A percentile compares a stretch with the other conserved stretches of the same genome.
phyloP scores from a whole-genome alignment of 257 asterid species.

The Craterostigma plantagineum region DNA sequence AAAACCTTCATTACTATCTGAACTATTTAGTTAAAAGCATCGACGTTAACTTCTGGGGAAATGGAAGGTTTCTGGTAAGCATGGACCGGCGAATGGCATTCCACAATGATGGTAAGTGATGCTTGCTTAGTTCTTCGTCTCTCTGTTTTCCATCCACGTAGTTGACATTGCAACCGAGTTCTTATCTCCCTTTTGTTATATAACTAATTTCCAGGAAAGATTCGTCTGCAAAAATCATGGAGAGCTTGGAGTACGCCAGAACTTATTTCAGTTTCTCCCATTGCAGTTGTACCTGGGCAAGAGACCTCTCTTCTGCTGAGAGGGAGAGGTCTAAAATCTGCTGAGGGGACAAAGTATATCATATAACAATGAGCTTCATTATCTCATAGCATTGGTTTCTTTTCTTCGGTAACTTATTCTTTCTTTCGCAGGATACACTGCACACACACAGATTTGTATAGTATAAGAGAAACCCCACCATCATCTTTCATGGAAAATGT shows the following conservation, averaged over 20 bases:
- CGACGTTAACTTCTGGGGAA: conserved; percentile 56
- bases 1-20: conserved; percentile 33
- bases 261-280: conserved; percentile 46
- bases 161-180: neutral
- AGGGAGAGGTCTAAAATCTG: conserved; percentile 35
- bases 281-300: conserved; percentile 65
- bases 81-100: conserved; percentile 52
- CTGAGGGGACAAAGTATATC: conserved; percentile 45
- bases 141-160: too few species aligned
- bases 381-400: neutral
- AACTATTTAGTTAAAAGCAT: conserved; percentile 31
- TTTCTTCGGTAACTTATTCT: neutral
- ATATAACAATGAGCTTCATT: conserved; percentile 3
- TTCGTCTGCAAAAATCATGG: conserved; percentile 38
- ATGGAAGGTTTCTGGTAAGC: conserved; percentile 44
- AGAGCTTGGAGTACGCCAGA: conserved; percentile 38
- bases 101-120: conserved; percentile 34
- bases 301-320: conserved; percentile 46
- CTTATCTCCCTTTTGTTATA: neutral
- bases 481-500: conserved; percentile 16
- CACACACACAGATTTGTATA: conserved; percentile 32
- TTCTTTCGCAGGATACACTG: conserved; percentile 46
- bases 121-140: neutral
- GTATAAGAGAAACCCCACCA: conserved; percentile 14
- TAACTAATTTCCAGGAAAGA: conserved; percentile 27